Percentiles rank a stretch among this genome's conserved stretches.
phyloP scores from a whole-genome alignment of 148 eudicot genomes.

The Polygonum aviculare region DNA sequence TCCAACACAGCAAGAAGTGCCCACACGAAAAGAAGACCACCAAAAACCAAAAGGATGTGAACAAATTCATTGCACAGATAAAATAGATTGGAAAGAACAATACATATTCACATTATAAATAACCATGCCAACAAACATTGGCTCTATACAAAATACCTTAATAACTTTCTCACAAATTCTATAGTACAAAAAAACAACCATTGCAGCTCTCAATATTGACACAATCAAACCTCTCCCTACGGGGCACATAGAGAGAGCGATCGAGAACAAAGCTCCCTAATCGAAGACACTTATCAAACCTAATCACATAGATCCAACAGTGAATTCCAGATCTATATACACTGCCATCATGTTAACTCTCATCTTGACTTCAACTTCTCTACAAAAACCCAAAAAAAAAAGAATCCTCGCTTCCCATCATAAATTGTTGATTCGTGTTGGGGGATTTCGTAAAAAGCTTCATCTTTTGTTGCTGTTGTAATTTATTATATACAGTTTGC shows the following conservation, averaged over 20 bases:
- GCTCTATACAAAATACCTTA: slow-evolving; percentile 3
- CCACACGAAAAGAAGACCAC: neutral
- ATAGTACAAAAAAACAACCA: slow-evolving; percentile 9
- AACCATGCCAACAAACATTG: slow-evolving; percentile 5
- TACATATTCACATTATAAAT: slow-evolving; percentile 12
- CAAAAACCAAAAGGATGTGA: neutral
- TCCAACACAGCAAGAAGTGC: neutral
- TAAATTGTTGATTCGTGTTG: neutral
- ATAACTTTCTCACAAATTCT: slow-evolving; percentile 8
- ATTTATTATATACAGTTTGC: slow-evolving; percentile 29
- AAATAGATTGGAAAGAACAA: neutral
- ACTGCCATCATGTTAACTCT: slow-evolving; percentile 11
- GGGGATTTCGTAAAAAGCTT: neutral
- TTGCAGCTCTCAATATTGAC: slow-evolving; percentile 2
- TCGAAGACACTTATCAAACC: neutral
- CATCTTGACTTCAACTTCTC: neutral
- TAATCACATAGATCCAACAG: slow-evolving; percentile 8
- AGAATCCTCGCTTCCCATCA: slow-evolving; percentile 1
- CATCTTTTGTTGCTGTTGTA: neutral
- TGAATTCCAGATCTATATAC: slow-evolving; percentile 1
- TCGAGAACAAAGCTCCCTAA: neutral
- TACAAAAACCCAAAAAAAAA: neutral
- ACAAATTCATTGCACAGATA: neutral
- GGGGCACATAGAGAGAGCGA: neutral
- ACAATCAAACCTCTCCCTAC: neutral